Evolutionary conservation across 768 basidiomycete species (phyloP).

Genomic region (Basidioascus undulatus): DNA sequence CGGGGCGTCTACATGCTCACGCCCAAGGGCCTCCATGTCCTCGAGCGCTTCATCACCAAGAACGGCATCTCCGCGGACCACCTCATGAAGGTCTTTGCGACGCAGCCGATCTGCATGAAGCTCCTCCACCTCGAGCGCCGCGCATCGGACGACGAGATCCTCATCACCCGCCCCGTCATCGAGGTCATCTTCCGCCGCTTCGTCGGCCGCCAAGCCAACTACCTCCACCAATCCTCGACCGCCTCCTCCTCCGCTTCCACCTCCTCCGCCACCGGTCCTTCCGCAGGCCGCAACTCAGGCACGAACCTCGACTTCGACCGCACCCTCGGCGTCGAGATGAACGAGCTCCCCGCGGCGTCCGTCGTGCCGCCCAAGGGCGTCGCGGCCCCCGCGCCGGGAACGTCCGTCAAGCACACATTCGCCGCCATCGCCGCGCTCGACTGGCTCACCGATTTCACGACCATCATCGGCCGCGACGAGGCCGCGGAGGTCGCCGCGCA

Average conservation of each 20-base stretch:
- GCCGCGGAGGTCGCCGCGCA: slow-evolving; percentile 95
- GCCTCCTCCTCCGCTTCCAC: slow-evolving; percentile 26
- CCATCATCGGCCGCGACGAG: slow-evolving; percentile 83
- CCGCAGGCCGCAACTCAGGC: neutral
- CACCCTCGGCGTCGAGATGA: slow-evolving; percentile 17
- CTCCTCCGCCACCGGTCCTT: neutral
- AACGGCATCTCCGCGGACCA: slow-evolving; percentile 94
- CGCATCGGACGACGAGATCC: slow-evolving; percentile 83
- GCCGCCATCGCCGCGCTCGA: slow-evolving; percentile 67
- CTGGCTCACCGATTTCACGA: slow-evolving; percentile 95
- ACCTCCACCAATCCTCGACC: slow-evolving; percentile 36
- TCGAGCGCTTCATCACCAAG: slow-evolving; percentile 98
- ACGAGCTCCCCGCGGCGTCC: slow-evolving; percentile 26
- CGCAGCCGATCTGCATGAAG: slow-evolving; percentile 92
- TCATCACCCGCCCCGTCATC: slow-evolving; percentile 78
- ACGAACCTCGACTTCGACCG: slow-evolving; percentile 14
- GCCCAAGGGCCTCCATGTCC: slow-evolving; percentile 90
- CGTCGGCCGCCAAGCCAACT: slow-evolving; percentile 65
- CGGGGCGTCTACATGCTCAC: slow-evolving; percentile 88
- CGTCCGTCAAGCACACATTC: slow-evolving; percentile 39
- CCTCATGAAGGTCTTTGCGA: slow-evolving; percentile 62
- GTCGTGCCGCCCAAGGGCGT: slow-evolving; percentile 24
- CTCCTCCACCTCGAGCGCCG: slow-evolving; percentile 88
- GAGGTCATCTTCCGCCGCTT: slow-evolving; percentile 92
- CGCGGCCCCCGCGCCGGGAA: slow-evolving; percentile 24